These are phyloP conservation scores for Suillus tomentosus DNA, from an alignment of 768 basidiomycete species.

Conservation along the genomic window DNA sequence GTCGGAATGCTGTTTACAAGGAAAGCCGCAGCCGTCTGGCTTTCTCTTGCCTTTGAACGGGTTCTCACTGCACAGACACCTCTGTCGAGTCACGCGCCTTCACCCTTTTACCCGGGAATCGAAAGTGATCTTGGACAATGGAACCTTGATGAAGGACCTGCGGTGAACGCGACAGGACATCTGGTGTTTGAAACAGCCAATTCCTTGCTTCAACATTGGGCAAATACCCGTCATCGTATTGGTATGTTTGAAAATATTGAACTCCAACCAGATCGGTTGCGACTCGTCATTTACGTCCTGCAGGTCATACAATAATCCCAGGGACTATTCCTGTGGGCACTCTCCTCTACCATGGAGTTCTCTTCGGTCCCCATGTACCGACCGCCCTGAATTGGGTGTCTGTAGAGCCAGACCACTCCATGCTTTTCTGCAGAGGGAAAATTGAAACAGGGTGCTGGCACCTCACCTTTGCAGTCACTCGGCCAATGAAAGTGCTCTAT, in stretches of 20 bases:
- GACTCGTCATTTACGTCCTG: not conserved
- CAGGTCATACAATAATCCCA: constrained; percentile 35
- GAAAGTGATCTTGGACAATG: constrained; percentile 14
- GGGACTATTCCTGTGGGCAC: constrained; percentile 38
- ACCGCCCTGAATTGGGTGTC: constrained; percentile 31
- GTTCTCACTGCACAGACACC: not conserved
- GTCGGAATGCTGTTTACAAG: not conserved
- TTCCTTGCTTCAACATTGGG: constrained; percentile 40
- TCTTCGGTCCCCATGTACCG: constrained; percentile 14
- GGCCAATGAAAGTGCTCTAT: constrained; percentile 33
- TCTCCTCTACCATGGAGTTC: constrained; percentile 36
- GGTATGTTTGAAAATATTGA: constrained; percentile 19
- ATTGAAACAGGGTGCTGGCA: constrained; percentile 29
- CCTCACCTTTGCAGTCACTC: constrained; percentile 29
- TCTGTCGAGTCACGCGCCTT: not conserved
- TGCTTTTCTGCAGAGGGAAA: constrained; percentile 33
- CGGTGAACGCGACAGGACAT: constrained; percentile 32
- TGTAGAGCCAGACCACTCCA: constrained; percentile 39
- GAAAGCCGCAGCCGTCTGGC: not conserved
- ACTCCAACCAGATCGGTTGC: no score
- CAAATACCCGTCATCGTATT: constrained; percentile 39
- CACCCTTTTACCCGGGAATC: no score
- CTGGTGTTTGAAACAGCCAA: constrained; percentile 38
- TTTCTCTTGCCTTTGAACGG: not conserved
- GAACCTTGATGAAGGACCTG: constrained; percentile 23